Percentiles rank a stretch among this genome's conserved stretches.
These are phyloP conservation scores for Beauveria sp. DNA, from an alignment of 2,329 filamentous ascomycete species.

Conservation along the genomic window DNA sequence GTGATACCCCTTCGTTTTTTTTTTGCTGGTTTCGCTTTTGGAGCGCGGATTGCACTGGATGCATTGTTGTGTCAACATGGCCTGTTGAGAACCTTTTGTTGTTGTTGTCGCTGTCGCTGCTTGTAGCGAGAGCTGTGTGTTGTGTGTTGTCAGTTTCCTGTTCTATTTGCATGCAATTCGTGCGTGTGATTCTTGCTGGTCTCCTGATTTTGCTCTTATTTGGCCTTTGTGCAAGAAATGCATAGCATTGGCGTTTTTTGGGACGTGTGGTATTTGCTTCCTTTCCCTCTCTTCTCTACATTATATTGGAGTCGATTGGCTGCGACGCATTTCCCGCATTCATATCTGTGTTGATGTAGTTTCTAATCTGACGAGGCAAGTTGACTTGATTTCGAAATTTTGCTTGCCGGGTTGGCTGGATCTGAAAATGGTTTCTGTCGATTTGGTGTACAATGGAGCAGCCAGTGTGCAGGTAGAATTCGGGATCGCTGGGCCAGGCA, in stretches of 20 bases:
- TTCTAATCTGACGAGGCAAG: neutral
- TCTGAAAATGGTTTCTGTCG: neutral
- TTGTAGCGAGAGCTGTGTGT: neutral
- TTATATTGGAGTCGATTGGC: neutral
- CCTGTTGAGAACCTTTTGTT: neutral
- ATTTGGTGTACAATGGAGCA: conserved; percentile 6
- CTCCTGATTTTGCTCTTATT: neutral
- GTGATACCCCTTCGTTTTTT: conserved; percentile 3
- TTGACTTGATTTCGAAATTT: conserved; percentile 4
- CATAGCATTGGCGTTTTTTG: conserved; percentile 8
- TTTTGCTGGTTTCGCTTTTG: neutral
- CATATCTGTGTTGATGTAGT: conserved; percentile 5
- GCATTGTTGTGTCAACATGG: neutral
- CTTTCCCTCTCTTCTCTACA: neutral
- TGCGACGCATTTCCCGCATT: neutral
- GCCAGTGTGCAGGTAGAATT: neutral
- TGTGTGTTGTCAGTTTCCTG: neutral
- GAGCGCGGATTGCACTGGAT: neutral
- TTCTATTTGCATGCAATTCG: neutral
- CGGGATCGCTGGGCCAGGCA: neutral
- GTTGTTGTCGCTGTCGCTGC: neutral
- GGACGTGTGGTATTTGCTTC: neutral
- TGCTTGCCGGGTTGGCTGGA: conserved; percentile 1
- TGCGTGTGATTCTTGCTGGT: neutral
- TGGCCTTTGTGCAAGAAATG: neutral